These are phyloP conservation scores for Lophium mytilinum DNA, from an alignment of 495 filamentous ascomycete species.

Conservation along the genomic window DNA sequence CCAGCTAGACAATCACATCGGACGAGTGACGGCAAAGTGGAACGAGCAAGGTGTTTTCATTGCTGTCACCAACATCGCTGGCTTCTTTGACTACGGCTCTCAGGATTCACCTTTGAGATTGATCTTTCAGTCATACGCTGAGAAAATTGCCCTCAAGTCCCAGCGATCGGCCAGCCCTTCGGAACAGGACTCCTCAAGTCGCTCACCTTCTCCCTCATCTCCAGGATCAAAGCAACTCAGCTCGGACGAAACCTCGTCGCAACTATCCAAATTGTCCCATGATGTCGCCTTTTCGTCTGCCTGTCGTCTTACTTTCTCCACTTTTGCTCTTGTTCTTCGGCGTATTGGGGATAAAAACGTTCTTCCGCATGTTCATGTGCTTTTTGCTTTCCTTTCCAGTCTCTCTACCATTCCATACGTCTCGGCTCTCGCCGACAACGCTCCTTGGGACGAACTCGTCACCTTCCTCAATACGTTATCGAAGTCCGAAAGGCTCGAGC, in stretches of 20 bases:
- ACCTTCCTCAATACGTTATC: constrained; percentile 58
- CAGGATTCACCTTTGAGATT: constrained; percentile 39
- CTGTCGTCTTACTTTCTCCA: constrained; percentile 40
- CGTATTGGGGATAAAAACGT: constrained; percentile 20
- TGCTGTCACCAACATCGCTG: constrained; percentile 45
- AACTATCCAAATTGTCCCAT: constrained; percentile 3
- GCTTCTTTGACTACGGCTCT: constrained; percentile 54
- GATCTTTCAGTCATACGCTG: constrained; percentile 31
- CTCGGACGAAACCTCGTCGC: constrained; percentile 13
- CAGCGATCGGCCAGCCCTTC: constrained; percentile 5
- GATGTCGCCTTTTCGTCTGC: constrained; percentile 28
- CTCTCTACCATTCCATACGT: constrained; percentile 43
- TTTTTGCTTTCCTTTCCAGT: constrained; percentile 57
- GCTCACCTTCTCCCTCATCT: constrained; percentile 4
- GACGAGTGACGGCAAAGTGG: constrained; percentile 49
- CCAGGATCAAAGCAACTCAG: constrained; percentile 5
- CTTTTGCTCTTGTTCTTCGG: constrained; percentile 47
- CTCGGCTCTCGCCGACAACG: constrained; percentile 38
- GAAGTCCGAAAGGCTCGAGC: constrained; percentile 35
- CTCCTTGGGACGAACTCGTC: constrained; percentile 63
- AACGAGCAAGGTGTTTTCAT: constrained; percentile 54
- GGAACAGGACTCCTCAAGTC: constrained; percentile 9
- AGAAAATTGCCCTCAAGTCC: constrained; percentile 31
- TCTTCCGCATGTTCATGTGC: constrained; percentile 43
- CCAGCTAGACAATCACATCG: constrained; percentile 52